Conservation (phyloP, 495 filamentous ascomycete genomes). For the Venustampulla echinocandica region DNA sequence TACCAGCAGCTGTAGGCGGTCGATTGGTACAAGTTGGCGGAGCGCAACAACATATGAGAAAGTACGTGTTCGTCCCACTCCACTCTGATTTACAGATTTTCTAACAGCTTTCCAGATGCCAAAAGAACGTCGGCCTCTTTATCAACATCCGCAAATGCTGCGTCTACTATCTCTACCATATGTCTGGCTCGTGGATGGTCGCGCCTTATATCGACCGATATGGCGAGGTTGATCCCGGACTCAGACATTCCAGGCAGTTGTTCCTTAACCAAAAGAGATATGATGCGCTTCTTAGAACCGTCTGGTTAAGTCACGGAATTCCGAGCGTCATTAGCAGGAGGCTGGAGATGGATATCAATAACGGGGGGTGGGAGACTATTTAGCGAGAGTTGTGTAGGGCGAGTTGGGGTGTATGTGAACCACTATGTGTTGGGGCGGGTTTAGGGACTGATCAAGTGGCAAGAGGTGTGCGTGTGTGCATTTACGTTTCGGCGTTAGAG, state of each 20-base stretch:
- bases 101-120: slow-evolving; percentile 57
- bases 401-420: too few relatives aligned
- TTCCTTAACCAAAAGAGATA: slow-evolving; percentile 91
- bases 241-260: slow-evolving; percentile 74
- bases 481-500: too few relatives aligned
- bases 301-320: slow-evolving; percentile 81
- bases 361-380: slow-evolving; percentile 93
- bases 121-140: slow-evolving; percentile 79
- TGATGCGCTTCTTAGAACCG: slow-evolving; percentile 72
- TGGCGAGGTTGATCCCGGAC: slow-evolving; percentile 82
- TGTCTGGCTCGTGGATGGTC: slow-evolving; percentile 72
- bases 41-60: slow-evolving; percentile 78
- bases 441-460: too few relatives aligned
- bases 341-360: slow-evolving; percentile 90
- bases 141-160: slow-evolving; percentile 94
- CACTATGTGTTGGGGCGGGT: too few relatives aligned
- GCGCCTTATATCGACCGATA: slow-evolving; percentile 94
- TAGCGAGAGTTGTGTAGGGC: slow-evolving; percentile 29
- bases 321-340: slow-evolving; percentile 84
- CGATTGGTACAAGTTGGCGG: slow-evolving; percentile 56
- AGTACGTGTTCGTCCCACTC: slow-evolving; percentile 46
- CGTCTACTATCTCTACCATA: slow-evolving; percentile 73
- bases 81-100: slow-evolving; percentile 15
- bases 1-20: slow-evolving; percentile 23
- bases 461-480: too few relatives aligned